Conservation (phyloP, 805 yeast genomes). For the Yarrowia sp. region DNA sequence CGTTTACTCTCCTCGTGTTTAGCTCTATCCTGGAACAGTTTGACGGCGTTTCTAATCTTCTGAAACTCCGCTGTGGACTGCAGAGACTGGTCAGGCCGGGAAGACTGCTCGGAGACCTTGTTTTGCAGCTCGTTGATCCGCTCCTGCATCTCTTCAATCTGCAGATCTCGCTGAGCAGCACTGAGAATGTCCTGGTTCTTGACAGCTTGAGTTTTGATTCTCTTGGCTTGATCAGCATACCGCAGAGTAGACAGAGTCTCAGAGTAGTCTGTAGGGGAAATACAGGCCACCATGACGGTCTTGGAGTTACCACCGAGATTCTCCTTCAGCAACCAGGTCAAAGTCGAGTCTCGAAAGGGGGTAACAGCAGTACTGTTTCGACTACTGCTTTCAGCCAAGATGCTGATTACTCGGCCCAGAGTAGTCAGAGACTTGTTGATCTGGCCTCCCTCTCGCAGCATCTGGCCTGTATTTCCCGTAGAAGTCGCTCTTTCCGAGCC, state of each 20-base stretch:
- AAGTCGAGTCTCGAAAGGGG: constrained; percentile 76
- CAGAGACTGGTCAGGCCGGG: constrained; percentile 12
- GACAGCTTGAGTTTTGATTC: constrained; percentile 67
- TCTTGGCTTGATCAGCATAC: constrained; percentile 79
- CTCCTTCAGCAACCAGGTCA: constrained; percentile 79
- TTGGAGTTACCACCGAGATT: constrained; percentile 85
- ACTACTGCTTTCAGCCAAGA: constrained; percentile 54
- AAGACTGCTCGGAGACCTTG: constrained; percentile 26
- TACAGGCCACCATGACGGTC: constrained; percentile 85
- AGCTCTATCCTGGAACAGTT: constrained; percentile 48
- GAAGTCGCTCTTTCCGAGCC: constrained; percentile 77
- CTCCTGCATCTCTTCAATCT: constrained; percentile 53
- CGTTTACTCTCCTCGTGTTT: constrained; percentile 45
- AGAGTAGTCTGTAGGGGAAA: constrained; percentile 79
- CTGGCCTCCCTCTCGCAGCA: constrained; percentile 76
- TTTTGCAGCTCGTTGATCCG: constrained; percentile 49
- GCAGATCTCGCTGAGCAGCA: constrained; percentile 51
- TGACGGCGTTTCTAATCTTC: constrained; percentile 44
- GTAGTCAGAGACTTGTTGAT: constrained; percentile 82
- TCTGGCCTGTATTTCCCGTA: constrained; percentile 62
- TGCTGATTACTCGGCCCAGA: constrained; percentile 70
- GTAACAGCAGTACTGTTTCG: constrained; percentile 49
- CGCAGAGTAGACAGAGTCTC: constrained; percentile 78
- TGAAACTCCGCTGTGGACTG: constrained; percentile 34
- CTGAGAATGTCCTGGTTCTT: constrained; percentile 56